Evolutionary conservation across 306 rosid species (phyloP).

Genomic region (Malus fusca): DNA sequence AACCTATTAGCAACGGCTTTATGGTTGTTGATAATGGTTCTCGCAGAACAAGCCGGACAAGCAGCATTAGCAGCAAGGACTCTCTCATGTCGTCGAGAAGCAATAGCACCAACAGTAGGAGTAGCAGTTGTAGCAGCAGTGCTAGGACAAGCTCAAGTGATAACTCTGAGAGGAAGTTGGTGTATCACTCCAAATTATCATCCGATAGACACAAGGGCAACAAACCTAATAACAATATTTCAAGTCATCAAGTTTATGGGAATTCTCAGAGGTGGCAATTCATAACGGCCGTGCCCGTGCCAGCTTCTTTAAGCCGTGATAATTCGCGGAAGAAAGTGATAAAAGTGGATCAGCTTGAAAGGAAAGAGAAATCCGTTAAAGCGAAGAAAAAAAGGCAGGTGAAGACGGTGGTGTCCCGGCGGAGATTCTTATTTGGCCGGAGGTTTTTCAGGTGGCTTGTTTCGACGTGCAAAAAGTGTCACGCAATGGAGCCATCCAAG

Average conservation of each 20-base stretch:
- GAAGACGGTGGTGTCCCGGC: constrained; percentile 3
- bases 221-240: background rate
- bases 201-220: background rate
- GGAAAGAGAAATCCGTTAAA: constrained; percentile 7
- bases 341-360: background rate
- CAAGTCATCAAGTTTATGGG: constrained; percentile 34
- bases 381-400: constrained; percentile 3
- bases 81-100: constrained; percentile 59
- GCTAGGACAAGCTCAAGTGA: constrained; percentile 75
- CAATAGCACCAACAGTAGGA: constrained; percentile 69
- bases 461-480: constrained; percentile 58
- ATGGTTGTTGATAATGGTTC: constrained; percentile 5
- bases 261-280: constrained; percentile 74
- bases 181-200: constrained; percentile 3
- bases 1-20: constrained; percentile 6
- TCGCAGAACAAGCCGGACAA: constrained; percentile 31
- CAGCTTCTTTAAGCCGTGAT: constrained; percentile 39
- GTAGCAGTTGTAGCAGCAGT: constrained; percentile 65
- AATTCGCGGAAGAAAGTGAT: constrained; percentile 32
- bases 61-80: constrained; percentile 57
- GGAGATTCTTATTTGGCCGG: constrained; percentile 17
- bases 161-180: constrained; percentile 34
- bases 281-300: constrained; percentile 47
- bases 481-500: constrained; percentile 62
- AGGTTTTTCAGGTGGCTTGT: constrained; percentile 65